These are phyloP conservation scores for Monilinia polystroma DNA, from an alignment of 2,329 filamentous ascomycete genomes.

Conservation along the genomic window DNA sequence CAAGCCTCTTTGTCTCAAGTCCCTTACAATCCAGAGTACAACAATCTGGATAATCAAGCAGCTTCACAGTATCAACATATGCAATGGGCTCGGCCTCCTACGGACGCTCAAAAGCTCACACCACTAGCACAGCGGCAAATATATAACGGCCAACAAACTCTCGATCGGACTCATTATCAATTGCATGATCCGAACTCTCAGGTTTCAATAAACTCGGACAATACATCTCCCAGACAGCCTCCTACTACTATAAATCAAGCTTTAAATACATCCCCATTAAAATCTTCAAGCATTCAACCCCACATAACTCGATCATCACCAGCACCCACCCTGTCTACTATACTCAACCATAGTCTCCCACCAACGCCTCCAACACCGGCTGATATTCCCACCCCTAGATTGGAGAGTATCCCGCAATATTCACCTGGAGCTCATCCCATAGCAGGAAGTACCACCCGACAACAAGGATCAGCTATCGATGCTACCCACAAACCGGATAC, in stretches of 20 bases:
- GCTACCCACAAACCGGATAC: neutral
- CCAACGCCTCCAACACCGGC: conserved; percentile 12
- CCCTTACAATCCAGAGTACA: neutral
- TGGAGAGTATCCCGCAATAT: neutral
- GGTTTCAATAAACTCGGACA: neutral
- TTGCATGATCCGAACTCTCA: neutral
- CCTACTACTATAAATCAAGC: neutral
- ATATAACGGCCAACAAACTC: neutral
- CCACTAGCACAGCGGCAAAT: neutral
- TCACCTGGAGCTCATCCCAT: neutral
- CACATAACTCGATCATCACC: neutral
- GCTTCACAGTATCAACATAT: neutral
- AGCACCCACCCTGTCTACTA: neutral
- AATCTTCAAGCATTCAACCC: neutral
- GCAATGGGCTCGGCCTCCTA: neutral
- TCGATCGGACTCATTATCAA: conserved; percentile 3
- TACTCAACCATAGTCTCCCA: conserved; percentile 7
- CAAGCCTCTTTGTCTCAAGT: neutral
- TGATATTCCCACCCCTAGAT: neutral
- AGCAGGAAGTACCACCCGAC: neutral
- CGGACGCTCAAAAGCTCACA: neutral
- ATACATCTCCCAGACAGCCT: neutral
- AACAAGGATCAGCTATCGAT: neutral
- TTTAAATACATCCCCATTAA: neutral
- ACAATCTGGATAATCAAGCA: neutral